phyloP scores from a whole-genome alignment of 176 grass and related monocot genomes.

The Triticum urartu region DNA sequence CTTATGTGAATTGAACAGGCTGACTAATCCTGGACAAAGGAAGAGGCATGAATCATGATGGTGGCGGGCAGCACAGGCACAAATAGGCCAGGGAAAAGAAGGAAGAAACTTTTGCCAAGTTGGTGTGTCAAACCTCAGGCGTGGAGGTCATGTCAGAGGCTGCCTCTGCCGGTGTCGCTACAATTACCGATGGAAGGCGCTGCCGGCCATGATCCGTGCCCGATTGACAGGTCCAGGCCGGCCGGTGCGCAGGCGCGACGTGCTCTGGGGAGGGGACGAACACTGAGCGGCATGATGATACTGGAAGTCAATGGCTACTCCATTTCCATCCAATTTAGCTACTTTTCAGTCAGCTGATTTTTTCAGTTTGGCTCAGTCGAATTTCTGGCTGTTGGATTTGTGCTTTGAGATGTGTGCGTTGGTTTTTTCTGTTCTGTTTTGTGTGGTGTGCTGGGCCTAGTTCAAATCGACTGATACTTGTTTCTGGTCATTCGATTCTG shows the following conservation, averaged over 20 bases:
- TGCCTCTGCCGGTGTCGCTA: not conserved
- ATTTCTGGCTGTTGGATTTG: no score
- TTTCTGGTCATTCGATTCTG: no score
- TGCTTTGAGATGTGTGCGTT: no score
- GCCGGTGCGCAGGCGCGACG: constrained; percentile 4
- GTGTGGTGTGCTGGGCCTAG: no score
- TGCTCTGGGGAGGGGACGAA: not conserved
- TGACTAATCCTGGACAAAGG: not conserved
- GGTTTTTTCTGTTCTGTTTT: no score
- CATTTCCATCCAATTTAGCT: not conserved
- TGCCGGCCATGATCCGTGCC: constrained; percentile 16
- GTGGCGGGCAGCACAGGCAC: not conserved
- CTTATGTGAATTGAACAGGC: not conserved
- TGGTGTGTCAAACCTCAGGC: not conserved
- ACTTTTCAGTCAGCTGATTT: no score
- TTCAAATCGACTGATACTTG: no score
- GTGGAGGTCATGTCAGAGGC: not conserved
- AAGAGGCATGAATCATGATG: not conserved
- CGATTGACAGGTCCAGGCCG: constrained; percentile 38
- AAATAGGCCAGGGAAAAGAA: not conserved
- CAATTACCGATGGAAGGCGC: constrained; percentile 34
- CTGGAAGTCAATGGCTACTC: not conserved
- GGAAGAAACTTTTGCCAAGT: constrained; percentile 20
- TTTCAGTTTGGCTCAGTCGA: no score
- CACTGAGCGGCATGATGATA: not conserved